These are phyloP conservation scores for Adiantum capillusveneris DNA, from an alignment of 75 land plant species.

Conservation along the genomic window DNA sequence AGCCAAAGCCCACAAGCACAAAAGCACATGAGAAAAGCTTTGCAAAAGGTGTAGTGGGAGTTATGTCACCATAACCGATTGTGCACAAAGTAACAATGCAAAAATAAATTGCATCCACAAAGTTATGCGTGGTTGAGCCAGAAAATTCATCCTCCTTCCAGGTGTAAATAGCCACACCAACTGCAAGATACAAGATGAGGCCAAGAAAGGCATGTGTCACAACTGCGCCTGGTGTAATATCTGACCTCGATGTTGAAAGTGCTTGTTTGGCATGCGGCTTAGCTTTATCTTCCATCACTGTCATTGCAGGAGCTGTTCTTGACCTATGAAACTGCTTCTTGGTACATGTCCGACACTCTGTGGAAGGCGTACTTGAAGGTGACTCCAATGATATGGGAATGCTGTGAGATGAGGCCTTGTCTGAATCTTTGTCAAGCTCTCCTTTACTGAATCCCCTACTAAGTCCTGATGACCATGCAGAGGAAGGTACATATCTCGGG, in stretches of 20 bases:
- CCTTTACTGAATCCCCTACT: not conserved
- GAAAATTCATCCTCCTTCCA: slow-evolving; percentile 23
- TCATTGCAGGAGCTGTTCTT: slow-evolving; percentile 65
- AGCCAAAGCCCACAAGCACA: slow-evolving; percentile 63
- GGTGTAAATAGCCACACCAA: slow-evolving; percentile 23
- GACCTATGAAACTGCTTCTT: slow-evolving; percentile 44
- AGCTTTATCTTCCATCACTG: slow-evolving; percentile 1
- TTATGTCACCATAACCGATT: slow-evolving; percentile 74
- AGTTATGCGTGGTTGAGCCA: slow-evolving; percentile 13
- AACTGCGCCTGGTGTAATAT: not conserved
- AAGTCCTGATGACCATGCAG: no score
- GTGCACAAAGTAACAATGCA: slow-evolving; percentile 70
- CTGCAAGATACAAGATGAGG: slow-evolving; percentile 26
- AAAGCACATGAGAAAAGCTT: slow-evolving; percentile 55
- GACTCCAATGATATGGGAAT: not conserved
- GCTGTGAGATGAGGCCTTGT: not conserved
- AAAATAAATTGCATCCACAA: slow-evolving; percentile 71
- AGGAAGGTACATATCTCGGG: not conserved
- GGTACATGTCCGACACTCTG: not conserved
- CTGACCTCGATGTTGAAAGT: not conserved
- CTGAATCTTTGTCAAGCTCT: not conserved
- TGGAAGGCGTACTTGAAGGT: not conserved
- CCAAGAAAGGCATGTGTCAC: slow-evolving; percentile 21
- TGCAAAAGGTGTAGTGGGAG: slow-evolving; percentile 39
- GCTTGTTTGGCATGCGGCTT: slow-evolving; percentile 16